Evolutionary conservation across 257 asterid species (phyloP).

Genomic region (Catharanthus roseus): DNA sequence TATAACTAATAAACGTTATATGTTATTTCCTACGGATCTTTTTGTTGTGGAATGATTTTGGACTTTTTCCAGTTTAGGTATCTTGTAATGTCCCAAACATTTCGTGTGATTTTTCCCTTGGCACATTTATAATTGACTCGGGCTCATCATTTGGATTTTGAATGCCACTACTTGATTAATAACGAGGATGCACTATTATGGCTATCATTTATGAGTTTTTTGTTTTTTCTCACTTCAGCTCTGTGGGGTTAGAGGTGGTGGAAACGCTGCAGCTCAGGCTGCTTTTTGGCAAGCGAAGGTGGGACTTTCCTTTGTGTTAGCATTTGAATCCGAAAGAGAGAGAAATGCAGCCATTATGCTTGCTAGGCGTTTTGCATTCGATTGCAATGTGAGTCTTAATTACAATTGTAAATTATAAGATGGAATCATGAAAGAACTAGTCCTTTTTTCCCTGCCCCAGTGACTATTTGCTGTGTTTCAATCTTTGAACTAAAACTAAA

Average conservation of each 20-base stretch:
- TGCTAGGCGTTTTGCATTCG: slow-evolving; percentile 82
- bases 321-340: slow-evolving; percentile 80
- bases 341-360: slow-evolving; percentile 93
- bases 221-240: slow-evolving; percentile 36
- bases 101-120: not conserved
- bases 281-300: slow-evolving; percentile 71
- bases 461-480: not conserved
- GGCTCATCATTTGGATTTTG: not conserved
- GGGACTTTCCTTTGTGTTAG: slow-evolving; percentile 63
- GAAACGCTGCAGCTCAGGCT: slow-evolving; percentile 93
- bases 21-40: not conserved
- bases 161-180: no score
- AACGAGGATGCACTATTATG: not conserved
- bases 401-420: not conserved
- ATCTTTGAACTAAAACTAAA: not conserved
- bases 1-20: not conserved
- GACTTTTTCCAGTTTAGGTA: not conserved
- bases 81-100: no score
- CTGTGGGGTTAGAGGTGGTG: slow-evolving; percentile 95
- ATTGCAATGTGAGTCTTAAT: slow-evolving; percentile 68
- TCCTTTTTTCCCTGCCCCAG: not conserved
- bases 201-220: slow-evolving; percentile 3
- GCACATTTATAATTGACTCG: not conserved
- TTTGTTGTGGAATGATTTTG: not conserved
- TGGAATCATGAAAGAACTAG: not conserved